These are phyloP conservation scores for Neurospora sp. DNA, from an alignment of 495 filamentous ascomycete genomes.

Conservation along the genomic window DNA sequence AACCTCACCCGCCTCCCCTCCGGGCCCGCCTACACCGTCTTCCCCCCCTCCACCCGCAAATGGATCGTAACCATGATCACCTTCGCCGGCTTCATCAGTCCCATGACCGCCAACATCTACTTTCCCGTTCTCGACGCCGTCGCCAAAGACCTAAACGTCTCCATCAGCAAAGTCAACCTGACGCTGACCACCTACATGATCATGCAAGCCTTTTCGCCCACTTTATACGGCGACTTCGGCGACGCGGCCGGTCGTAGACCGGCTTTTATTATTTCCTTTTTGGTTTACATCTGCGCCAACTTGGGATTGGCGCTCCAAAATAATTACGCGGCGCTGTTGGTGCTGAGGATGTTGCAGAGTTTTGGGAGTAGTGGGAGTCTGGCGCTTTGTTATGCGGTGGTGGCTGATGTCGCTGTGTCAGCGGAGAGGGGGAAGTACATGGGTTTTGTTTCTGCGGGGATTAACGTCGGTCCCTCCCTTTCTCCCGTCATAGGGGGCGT, in stretches of 20 bases:
- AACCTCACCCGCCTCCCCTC: conserved; percentile 25
- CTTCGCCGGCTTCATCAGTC: conserved; percentile 57
- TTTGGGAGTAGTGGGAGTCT: conserved; percentile 39
- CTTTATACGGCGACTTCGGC: conserved; percentile 49
- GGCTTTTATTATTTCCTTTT: conserved; percentile 47
- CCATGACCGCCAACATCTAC: conserved; percentile 70
- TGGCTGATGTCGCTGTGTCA: conserved; percentile 50
- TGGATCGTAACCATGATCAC: conserved; percentile 59
- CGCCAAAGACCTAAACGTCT: conserved; percentile 44
- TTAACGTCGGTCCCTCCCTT: conserved; percentile 44
- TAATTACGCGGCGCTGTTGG: conserved; percentile 48
- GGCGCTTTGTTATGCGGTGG: conserved; percentile 48
- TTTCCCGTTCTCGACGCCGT: conserved; percentile 60
- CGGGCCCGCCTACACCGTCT: conserved; percentile 43
- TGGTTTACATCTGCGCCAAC: conserved; percentile 51
- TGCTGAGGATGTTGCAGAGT: conserved; percentile 54
- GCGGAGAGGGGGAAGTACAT: conserved; percentile 53
- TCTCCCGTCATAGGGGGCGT: conserved; percentile 58
- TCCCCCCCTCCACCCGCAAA: conserved; percentile 44
- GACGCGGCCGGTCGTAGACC: conserved; percentile 50
- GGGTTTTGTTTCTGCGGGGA: conserved; percentile 41
- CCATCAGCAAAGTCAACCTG: conserved; percentile 53
- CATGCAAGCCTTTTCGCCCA: conserved; percentile 49
- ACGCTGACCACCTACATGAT: conserved; percentile 59
- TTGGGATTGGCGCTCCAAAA: conserved; percentile 53